Base-by-base conservation (phyloP, 2,329 filamentous ascomycete species). In the Pseudogymnoascus sp. region DNA sequence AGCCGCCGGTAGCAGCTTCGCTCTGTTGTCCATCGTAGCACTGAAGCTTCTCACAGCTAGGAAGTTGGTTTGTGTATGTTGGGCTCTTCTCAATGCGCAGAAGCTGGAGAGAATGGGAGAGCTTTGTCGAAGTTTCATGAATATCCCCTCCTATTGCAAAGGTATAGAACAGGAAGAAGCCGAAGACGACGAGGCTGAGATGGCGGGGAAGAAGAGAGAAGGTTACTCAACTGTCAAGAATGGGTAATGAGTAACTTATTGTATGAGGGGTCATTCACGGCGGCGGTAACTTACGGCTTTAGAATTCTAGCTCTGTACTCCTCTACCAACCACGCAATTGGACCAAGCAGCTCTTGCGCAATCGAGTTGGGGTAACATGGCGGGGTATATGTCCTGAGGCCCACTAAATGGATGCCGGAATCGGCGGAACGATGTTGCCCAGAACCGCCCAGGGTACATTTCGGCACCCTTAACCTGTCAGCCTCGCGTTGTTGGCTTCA, bases 1-100 rank as follows among this genome's bases (percentile, higher is more conserved):
- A 26, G 73, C 74, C 19, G 82, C 82, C 4, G 82, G 82, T 72
- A 80, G 81, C 72, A 83, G 67, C 62, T 72, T 69, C 38, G 65
- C 67, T 56, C 67, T 69, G 19, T 56, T 66, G 61, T 64, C 66
- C 72, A 73, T 73, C 24, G 69, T 71, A 65, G 65, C 65, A 13
- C 61, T 65, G 64, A 64, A 66, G 68, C 64, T 66, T 14, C 56
- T 60, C 24, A 14, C 11, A 60, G 56, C 37, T 2, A 60, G 37
- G 16, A 6, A 31, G 26, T 31, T 53, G 11, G 47, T 19, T 31
- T 53, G 47, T 53, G 47, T 53, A 53, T 31, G 47, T 53, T 53
- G 4, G 47, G 8, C 31, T 4, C 2, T 31, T 53, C 47, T 53
- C 47, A 53, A 53, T 53, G 47, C 47, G 11, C 11, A 14, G 13